A percentile compares a stretch with the other conserved stretches of the same genome.
Conservation (phyloP, 331 rosid genomes). For the Quercus tomentella region DNA sequence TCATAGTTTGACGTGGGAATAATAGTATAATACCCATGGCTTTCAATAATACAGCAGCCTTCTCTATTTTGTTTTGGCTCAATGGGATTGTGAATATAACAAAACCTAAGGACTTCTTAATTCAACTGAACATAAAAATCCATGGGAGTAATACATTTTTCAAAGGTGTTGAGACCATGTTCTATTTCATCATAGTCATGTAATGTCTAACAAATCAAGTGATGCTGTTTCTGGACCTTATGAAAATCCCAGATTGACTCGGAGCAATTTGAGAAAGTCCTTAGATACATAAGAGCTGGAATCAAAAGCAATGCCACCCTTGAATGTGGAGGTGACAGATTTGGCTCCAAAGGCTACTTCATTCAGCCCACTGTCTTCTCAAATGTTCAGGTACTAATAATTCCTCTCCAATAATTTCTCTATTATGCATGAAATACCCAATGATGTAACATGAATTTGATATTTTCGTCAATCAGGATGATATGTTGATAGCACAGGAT, state of each 20-base stretch:
- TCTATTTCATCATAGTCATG: neutral
- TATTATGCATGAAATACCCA: neutral
- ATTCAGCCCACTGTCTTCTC: constrained; percentile 91
- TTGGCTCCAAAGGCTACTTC: constrained; percentile 78
- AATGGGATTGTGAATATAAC: too few species aligned
- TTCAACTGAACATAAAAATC: neutral
- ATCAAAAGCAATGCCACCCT: constrained; percentile 63
- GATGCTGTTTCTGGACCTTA: constrained; percentile 3
- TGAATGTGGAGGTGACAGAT: constrained; percentile 79
- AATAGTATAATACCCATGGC: neutral
- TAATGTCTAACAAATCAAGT: neutral
- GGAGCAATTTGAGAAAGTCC: constrained; percentile 63
- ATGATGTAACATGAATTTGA: neutral
- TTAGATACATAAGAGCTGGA: constrained; percentile 69
- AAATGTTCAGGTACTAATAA: constrained; percentile 56
- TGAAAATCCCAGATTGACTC: constrained; percentile 51
- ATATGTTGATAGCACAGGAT: constrained; percentile 79
- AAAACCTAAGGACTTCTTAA: neutral
- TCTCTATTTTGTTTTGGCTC: too few species aligned
- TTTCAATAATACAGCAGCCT: neutral
- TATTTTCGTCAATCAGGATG: constrained; percentile 37
- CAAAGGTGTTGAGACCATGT: neutral
- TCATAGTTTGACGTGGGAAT: neutral
- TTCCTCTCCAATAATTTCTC: neutral
- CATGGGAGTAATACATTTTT: neutral